These are phyloP conservation scores for Paecilomyces niveus DNA, from an alignment of 2,329 filamentous ascomycete species.

Conservation along the genomic window DNA sequence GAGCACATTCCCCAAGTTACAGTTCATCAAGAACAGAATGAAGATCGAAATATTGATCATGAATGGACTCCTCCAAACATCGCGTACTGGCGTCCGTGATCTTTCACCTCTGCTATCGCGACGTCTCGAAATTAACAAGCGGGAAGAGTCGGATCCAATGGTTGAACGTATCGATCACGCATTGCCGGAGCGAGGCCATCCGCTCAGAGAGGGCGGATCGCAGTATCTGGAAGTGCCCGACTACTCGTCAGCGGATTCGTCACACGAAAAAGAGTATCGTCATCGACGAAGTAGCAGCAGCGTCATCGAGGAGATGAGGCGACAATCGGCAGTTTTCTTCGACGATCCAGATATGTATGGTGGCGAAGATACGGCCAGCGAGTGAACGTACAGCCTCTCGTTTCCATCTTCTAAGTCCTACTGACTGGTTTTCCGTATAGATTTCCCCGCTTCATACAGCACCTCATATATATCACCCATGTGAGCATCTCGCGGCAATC, in stretches of 20 bases:
- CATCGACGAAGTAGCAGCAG: conserved; percentile 18
- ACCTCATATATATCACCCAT: too few species aligned
- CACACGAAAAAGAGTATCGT: conserved; percentile 12
- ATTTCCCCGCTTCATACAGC: neutral
- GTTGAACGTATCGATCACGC: conserved; percentile 16
- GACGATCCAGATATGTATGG: conserved; percentile 32
- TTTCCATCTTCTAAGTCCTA: neutral
- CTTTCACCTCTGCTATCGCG: conserved; percentile 22
- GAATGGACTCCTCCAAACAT: conserved; percentile 41
- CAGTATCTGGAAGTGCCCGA: conserved; percentile 3
- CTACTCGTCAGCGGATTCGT: conserved; percentile 1
- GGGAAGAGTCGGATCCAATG: conserved; percentile 10
- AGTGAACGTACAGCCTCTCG: conserved; percentile 5
- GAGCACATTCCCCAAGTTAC: conserved; percentile 81
- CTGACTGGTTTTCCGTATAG: neutral
- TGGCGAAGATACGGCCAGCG: conserved; percentile 16
- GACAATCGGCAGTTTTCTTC: conserved; percentile 42
- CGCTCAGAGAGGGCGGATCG: neutral
- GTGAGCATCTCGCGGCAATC: too few species aligned
- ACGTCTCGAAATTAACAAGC: conserved; percentile 10
- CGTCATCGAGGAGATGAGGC: conserved; percentile 37
- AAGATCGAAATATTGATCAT: conserved; percentile 68
- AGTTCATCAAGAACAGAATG: conserved; percentile 82
- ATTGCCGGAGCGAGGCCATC: conserved; percentile 1
- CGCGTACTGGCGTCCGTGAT: conserved; percentile 17